Percentiles rank a stretch among this genome's conserved stretches.
Conservation (phyloP, 2,329 filamentous ascomycete species). For the Beauveria sp. region DNA sequence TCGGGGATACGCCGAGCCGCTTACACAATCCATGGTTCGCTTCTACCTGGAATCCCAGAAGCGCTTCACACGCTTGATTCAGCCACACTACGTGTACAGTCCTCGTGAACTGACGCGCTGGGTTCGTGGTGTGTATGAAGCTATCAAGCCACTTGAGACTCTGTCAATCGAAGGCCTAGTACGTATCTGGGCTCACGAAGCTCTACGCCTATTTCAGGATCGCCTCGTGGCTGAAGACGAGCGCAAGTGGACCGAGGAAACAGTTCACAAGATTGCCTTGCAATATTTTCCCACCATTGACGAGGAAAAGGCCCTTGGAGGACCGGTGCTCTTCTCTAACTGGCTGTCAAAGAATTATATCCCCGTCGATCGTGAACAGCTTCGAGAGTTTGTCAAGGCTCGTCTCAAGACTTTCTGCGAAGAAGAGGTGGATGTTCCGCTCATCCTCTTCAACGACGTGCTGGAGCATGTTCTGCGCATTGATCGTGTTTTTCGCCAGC, state of each 20-base stretch:
- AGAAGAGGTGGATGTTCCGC: conserved; percentile 95
- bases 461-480: conserved; percentile 97
- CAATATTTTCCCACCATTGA: conserved; percentile 96
- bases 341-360: conserved; percentile 99
- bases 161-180: conserved; percentile 86
- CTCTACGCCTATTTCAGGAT: conserved; percentile 92
- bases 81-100: conserved; percentile 98
- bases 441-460: conserved; percentile 99
- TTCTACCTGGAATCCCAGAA: conserved; percentile 93
- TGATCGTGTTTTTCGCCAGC: conserved; percentile 96
- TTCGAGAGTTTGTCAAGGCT: conserved; percentile 96
- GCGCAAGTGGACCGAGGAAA: conserved; percentile 87
- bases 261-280: conserved; percentile 76
- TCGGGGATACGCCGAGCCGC: conserved; percentile 87
- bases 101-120: conserved; percentile 96
- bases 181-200: conserved; percentile 97
- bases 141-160: conserved; percentile 83
- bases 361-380: conserved; percentile 87
- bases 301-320: conserved; percentile 77
- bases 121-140: conserved; percentile 96
- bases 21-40: conserved; percentile 96
- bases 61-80: conserved; percentile 90
- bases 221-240: conserved; percentile 92
- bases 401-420: conserved; percentile 97
- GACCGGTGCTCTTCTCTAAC: conserved; percentile 96